Conservation (phyloP, 2,329 filamentous ascomycete genomes). For the Helminthosporium solani region DNA sequence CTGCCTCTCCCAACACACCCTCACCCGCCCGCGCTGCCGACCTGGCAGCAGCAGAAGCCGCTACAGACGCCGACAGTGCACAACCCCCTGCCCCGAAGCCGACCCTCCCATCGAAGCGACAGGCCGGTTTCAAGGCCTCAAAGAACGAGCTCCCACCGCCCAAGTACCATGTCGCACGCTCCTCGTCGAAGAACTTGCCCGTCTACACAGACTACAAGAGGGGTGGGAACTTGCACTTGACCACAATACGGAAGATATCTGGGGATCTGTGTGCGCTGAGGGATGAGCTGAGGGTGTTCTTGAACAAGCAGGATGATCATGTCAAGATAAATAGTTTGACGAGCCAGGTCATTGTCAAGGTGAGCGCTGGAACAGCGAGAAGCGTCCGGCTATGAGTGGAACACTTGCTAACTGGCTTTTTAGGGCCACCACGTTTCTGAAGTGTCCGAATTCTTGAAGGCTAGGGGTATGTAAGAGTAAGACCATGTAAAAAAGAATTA, state of each 20-base stretch:
- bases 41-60: slow-evolving; percentile 36
- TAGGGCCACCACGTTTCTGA: slow-evolving; percentile 14
- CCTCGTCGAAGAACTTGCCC: slow-evolving; percentile 67
- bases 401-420: background rate
- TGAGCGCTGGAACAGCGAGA: slow-evolving; percentile 1
- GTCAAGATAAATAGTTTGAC: slow-evolving; percentile 63
- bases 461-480: slow-evolving; percentile 12
- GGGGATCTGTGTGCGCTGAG: slow-evolving; percentile 68
- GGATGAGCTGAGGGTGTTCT: slow-evolving; percentile 60
- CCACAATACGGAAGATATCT: slow-evolving; percentile 74
- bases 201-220: slow-evolving; percentile 74
- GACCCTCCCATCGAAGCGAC: slow-evolving; percentile 18
- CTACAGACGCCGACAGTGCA: slow-evolving; percentile 36
- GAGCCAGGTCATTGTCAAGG: slow-evolving; percentile 60
- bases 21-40: slow-evolving; percentile 34
- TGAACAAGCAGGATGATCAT: slow-evolving; percentile 59
- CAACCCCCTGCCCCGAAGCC: slow-evolving; percentile 27
- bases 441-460: slow-evolving; percentile 10
- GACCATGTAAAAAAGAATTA: too few species aligned
- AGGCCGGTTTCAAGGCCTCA: slow-evolving; percentile 8
- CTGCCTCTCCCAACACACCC: slow-evolving; percentile 29
- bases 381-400: background rate
- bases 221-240: slow-evolving; percentile 74
- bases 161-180: slow-evolving; percentile 72
- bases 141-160: slow-evolving; percentile 22